Percentiles rank a stretch among this genome's conserved stretches.
Conservation (phyloP, 352 stramenopile genomes). For the Pythium oligandrum region DNA sequence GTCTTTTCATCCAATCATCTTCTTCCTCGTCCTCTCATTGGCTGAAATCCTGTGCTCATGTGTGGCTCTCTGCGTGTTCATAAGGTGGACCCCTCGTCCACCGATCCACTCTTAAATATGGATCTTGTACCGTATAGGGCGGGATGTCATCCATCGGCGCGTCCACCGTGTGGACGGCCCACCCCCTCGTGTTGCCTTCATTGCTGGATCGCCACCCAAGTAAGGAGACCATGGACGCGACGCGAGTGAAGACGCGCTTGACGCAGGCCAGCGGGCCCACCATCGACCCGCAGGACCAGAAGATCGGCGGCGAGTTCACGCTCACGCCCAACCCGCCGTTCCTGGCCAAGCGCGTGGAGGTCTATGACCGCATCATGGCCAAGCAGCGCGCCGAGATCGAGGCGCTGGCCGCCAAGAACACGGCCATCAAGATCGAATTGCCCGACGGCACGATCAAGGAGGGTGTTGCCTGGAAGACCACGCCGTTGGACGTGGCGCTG, state of each 20-base stretch:
- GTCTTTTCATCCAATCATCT: too few species aligned
- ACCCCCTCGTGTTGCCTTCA: too few species aligned
- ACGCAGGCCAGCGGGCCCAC: conserved; percentile 71
- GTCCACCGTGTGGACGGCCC: too few species aligned
- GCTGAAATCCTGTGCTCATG: too few species aligned
- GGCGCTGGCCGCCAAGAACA: conserved; percentile 75
- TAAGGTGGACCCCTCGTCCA: too few species aligned
- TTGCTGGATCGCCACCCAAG: too few species aligned
- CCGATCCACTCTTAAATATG: too few species aligned
- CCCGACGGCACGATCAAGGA: conserved; percentile 94
- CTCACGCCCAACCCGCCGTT: conserved; percentile 83
- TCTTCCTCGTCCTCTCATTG: too few species aligned
- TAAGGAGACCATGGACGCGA: conserved; percentile 15
- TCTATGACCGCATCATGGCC: conserved; percentile 87
- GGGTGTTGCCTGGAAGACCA: conserved; percentile 92
- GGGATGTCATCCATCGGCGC: too few species aligned
- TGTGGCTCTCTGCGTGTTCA: too few species aligned
- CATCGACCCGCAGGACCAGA: conserved; percentile 46
- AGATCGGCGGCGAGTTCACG: conserved; percentile 83
- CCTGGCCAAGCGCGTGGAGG: conserved; percentile 59
- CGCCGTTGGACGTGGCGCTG: conserved; percentile 95
- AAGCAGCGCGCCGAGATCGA: conserved; percentile 62
- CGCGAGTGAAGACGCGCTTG: conserved; percentile 72
- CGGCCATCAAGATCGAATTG: conserved; percentile 95
- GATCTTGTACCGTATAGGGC: too few species aligned